Conservation (phyloP, 1,284 basidiomycete species). For the Sporisorium graminicola region DNA sequence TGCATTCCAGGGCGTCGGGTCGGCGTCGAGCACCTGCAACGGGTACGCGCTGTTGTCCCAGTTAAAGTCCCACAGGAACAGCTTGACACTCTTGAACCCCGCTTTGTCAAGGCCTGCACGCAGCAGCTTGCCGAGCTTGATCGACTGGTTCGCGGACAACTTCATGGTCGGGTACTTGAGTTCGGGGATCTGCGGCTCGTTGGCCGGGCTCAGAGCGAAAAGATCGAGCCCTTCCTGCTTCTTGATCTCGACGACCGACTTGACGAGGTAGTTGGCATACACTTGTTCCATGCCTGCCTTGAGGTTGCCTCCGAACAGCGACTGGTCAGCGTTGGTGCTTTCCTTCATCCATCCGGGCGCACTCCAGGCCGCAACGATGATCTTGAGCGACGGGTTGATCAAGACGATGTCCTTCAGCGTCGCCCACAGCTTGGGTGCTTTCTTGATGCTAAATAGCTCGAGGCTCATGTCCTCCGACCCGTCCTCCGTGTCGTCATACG, state of each 20-base stretch:
- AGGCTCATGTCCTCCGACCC: slow-evolving; percentile 39
- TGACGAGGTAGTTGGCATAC: slow-evolving; percentile 50
- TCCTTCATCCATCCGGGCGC: slow-evolving; percentile 63
- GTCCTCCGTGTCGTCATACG: slow-evolving; percentile 58
- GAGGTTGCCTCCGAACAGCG: slow-evolving; percentile 46
- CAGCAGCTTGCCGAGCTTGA: slow-evolving; percentile 29
- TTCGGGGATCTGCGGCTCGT: slow-evolving; percentile 47
- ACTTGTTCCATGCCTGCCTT: slow-evolving; percentile 40
- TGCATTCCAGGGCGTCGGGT: slow-evolving; percentile 24
- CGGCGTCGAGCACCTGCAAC: slow-evolving; percentile 40
- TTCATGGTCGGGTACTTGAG: slow-evolving; percentile 48
- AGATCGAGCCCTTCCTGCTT: slow-evolving; percentile 26
- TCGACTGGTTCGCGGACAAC: slow-evolving; percentile 23
- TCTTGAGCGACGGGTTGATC: slow-evolving; percentile 42
- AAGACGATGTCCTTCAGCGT: slow-evolving; percentile 43
- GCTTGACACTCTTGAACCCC: slow-evolving; percentile 20
- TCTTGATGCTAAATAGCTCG: slow-evolving; percentile 50
- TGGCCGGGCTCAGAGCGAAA: slow-evolving; percentile 37
- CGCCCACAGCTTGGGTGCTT: slow-evolving; percentile 54
- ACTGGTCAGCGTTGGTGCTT: slow-evolving; percentile 23
- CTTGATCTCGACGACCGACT: slow-evolving; percentile 40
- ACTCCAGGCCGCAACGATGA: slow-evolving; percentile 46
- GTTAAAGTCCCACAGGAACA: slow-evolving; percentile 52
- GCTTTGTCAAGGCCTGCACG: slow-evolving; percentile 34
- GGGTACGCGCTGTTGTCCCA: slow-evolving; percentile 50